phyloP scores from a whole-genome alignment of 176 grass and related monocot genomes.

The Ensete ventricosum region DNA sequence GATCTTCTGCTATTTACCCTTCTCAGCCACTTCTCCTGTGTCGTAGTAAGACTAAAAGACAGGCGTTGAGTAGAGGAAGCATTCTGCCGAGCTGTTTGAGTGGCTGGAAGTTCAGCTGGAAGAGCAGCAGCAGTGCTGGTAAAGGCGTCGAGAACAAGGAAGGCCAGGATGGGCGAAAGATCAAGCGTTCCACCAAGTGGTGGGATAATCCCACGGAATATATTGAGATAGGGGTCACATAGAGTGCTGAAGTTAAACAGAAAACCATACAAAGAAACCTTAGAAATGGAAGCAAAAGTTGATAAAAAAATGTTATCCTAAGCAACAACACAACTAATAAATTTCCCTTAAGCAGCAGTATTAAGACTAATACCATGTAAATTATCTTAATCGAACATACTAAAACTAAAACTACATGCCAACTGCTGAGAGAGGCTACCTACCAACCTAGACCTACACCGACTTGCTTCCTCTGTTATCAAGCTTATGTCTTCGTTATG shows the following conservation, averaged over 20 bases:
- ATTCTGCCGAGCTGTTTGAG: conserved; percentile 10
- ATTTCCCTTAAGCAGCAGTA: too few relatives aligned
- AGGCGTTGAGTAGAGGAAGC: background rate
- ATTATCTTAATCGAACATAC: background rate
- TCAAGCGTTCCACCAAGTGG: conserved; percentile 76
- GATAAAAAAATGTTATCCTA: background rate
- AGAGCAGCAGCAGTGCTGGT: conserved; percentile 82
- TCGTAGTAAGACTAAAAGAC: conserved; percentile 28
- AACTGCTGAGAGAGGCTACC: background rate
- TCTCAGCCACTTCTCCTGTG: conserved; percentile 65
- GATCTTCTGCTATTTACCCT: conserved; percentile 36
- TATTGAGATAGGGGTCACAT: conserved; percentile 93
- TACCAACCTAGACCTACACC: background rate
- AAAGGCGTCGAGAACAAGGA: conserved; percentile 80
- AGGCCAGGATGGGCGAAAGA: conserved; percentile 94
- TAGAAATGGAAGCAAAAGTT: background rate
- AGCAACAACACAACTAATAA: background rate
- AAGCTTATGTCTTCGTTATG: background rate
- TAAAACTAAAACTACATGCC: background rate
- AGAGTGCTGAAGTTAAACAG: conserved; percentile 52
- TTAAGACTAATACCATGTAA: too few relatives aligned
- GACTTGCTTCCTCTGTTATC: background rate
- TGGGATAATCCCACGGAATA: conserved; percentile 95
- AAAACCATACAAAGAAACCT: background rate
- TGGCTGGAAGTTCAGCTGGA: conserved; percentile 67